These are phyloP conservation scores for Clonostachys chloroleuca DNA, from an alignment of 2,329 filamentous ascomycete genomes.

Conservation along the genomic window DNA sequence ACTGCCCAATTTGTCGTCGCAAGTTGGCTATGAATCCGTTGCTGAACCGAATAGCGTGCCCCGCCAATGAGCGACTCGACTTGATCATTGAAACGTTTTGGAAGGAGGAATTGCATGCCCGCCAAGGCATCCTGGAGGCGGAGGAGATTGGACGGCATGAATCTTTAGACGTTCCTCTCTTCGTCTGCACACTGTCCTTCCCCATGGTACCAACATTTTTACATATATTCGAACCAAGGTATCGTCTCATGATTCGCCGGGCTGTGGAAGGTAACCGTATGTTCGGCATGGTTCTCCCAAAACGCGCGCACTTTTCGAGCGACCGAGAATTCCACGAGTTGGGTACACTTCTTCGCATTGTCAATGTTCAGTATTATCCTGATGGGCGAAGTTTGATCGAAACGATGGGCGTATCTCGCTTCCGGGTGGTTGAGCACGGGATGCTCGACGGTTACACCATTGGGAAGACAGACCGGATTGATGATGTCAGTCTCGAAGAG, in stretches of 20 bases:
- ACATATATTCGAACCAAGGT: conserved; percentile 89
- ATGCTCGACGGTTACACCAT: conserved; percentile 73
- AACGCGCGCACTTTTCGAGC: conserved; percentile 34
- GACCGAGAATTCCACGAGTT: conserved; percentile 59
- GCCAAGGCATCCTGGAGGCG: conserved; percentile 47
- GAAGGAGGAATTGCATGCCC: conserved; percentile 56
- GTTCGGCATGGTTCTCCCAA: conserved; percentile 83
- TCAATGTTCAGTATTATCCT: conserved; percentile 66
- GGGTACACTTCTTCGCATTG: conserved; percentile 74
- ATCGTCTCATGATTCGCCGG: conserved; percentile 82
- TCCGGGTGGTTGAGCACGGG: conserved; percentile 62
- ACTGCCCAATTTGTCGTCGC: conserved; percentile 79
- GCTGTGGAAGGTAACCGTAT: conserved; percentile 68
- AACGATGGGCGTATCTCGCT: conserved; percentile 71
- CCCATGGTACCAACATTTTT: conserved; percentile 81
- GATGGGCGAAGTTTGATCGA: conserved; percentile 83
- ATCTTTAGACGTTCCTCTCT: conserved; percentile 64
- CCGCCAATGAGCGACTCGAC: conserved; percentile 59
- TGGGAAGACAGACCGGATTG: conserved; percentile 70
- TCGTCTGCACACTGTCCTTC: conserved; percentile 78
- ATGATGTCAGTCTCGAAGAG: conserved; percentile 77
- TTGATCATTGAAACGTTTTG: conserved; percentile 66
- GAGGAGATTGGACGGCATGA: conserved; percentile 54
- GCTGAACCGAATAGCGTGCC: conserved; percentile 30
- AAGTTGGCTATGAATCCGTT: conserved; percentile 46